These are phyloP conservation scores for Jaminaea rosea DNA, from an alignment of 1,284 basidiomycete species.

Conservation along the genomic window DNA sequence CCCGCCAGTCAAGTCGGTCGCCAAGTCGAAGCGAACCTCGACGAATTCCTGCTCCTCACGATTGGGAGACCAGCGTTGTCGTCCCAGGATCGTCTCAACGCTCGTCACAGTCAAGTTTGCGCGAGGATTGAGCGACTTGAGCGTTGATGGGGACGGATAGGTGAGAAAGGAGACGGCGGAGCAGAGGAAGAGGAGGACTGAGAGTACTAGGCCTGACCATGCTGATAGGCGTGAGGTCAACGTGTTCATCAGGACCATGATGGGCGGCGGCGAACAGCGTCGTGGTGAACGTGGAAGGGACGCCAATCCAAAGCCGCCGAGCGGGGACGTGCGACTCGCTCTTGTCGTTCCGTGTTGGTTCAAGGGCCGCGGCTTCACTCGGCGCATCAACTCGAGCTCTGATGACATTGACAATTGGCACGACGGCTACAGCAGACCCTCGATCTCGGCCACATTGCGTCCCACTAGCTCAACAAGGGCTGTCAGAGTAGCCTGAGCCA, in stretches of 20 bases:
- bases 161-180: slow-evolving; percentile 37
- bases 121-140: not conserved
- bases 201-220: slow-evolving; percentile 57
- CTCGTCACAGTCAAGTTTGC: not conserved
- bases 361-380: too few relatives aligned
- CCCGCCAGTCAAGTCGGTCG: slow-evolving; percentile 56
- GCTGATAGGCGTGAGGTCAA: slow-evolving; percentile 62
- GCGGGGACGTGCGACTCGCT: too few relatives aligned
- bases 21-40: slow-evolving; percentile 20
- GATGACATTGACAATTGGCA: too few relatives aligned
- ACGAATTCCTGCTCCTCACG: slow-evolving; percentile 33
- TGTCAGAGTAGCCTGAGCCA: too few relatives aligned
- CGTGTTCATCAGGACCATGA: slow-evolving; percentile 8
- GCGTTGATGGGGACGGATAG: slow-evolving; percentile 3
- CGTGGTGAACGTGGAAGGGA: too few relatives aligned
- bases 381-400: too few relatives aligned
- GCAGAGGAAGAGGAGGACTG: slow-evolving; percentile 57
- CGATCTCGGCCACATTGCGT: too few relatives aligned
- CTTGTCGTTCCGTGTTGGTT: too few relatives aligned
- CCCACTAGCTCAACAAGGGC: too few relatives aligned
- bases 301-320: too few relatives aligned
- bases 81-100: slow-evolving; percentile 12
- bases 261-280: too few relatives aligned
- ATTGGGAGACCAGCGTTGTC: slow-evolving; percentile 29
- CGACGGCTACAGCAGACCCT: too few relatives aligned